Evolutionary conservation across 306 rosid genomes (phyloP).

Genomic region (Castanea sativa): DNA sequence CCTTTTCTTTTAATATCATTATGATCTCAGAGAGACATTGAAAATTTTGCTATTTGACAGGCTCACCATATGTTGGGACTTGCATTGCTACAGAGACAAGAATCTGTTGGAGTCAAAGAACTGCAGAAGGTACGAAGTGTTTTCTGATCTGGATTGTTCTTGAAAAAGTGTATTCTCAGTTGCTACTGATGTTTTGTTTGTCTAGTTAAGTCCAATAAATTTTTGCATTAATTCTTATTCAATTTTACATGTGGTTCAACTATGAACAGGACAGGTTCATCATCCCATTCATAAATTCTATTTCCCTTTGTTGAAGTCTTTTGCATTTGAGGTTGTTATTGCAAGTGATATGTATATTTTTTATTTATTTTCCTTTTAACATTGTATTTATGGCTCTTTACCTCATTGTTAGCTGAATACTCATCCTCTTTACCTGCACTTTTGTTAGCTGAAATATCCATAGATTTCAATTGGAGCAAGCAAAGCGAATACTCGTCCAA

Average conservation of each 20-base stretch:
- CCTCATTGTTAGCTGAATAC: neutral
- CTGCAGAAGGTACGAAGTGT: slow-evolving; percentile 68
- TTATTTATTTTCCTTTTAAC: neutral
- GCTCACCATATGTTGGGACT: slow-evolving; percentile 94
- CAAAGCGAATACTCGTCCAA: too few relatives aligned
- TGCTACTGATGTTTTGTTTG: slow-evolving; percentile 1
- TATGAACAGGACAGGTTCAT: neutral
- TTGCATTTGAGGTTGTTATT: neutral
- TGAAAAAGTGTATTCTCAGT: slow-evolving; percentile 1
- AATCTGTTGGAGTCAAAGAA: slow-evolving; percentile 57
- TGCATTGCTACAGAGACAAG: slow-evolving; percentile 58
- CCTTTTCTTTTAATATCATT: neutral
- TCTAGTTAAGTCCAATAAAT: neutral
- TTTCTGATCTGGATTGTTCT: slow-evolving; percentile 17
- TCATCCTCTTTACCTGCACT: too few relatives aligned
- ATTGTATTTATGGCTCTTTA: too few relatives aligned
- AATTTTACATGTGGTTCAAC: neutral
- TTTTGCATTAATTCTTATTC: neutral
- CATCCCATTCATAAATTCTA: neutral
- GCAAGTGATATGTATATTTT: neutral
- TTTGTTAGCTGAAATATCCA: too few relatives aligned
- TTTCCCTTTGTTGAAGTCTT: neutral
- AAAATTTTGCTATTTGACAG: slow-evolving; percentile 41
- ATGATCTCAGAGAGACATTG: neutral
- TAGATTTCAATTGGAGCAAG: too few relatives aligned